Conservation (phyloP, 768 basidiomycete species). For the Auriculariales sp. region DNA sequence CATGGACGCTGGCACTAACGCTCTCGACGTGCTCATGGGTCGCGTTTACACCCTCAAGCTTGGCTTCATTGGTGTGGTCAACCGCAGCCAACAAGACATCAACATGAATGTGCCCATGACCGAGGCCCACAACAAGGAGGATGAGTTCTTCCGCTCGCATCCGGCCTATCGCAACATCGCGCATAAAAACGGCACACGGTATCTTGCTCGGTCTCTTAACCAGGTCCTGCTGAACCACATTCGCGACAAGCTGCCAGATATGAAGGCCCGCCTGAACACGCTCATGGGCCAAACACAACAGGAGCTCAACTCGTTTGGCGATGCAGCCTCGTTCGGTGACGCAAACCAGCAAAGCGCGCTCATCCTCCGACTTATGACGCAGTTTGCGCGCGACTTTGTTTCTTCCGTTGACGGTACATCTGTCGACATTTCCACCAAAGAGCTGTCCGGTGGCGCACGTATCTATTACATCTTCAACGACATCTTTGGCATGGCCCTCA, state of each 20-base stretch:
- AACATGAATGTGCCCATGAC: slow-evolving; percentile 71
- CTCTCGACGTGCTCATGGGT: slow-evolving; percentile 88
- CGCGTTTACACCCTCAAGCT: slow-evolving; percentile 96
- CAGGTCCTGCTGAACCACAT: slow-evolving; percentile 96
- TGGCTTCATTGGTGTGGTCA: slow-evolving; percentile 96
- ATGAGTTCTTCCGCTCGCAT: slow-evolving; percentile 84
- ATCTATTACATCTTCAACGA: slow-evolving; percentile 99
- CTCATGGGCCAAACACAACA: slow-evolving; percentile 99
- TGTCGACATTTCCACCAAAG: slow-evolving; percentile 92
- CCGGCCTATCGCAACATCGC: slow-evolving; percentile 89
- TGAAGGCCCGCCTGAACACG: slow-evolving; percentile 97
- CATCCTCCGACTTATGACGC: slow-evolving; percentile 93
- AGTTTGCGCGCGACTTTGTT: slow-evolving; percentile 93
- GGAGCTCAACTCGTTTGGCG: slow-evolving; percentile 92
- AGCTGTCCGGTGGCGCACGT: slow-evolving; percentile 91
- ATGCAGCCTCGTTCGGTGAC: slow-evolving; percentile 82
- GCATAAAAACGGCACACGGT: slow-evolving; percentile 95
- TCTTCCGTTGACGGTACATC: slow-evolving; percentile 96
- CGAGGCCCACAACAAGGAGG: slow-evolving; percentile 73
- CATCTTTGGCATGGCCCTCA: slow-evolving; percentile 85
- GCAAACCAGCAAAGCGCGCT: slow-evolving; percentile 78
- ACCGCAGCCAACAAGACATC: slow-evolving; percentile 96
- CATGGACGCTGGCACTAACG: slow-evolving; percentile 99
- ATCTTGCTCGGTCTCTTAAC: slow-evolving; percentile 84
- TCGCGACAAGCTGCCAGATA: slow-evolving; percentile 95